Base-by-base conservation (phyloP, 75 land plant genomes). In the Ceratopteris richardii region DNA sequence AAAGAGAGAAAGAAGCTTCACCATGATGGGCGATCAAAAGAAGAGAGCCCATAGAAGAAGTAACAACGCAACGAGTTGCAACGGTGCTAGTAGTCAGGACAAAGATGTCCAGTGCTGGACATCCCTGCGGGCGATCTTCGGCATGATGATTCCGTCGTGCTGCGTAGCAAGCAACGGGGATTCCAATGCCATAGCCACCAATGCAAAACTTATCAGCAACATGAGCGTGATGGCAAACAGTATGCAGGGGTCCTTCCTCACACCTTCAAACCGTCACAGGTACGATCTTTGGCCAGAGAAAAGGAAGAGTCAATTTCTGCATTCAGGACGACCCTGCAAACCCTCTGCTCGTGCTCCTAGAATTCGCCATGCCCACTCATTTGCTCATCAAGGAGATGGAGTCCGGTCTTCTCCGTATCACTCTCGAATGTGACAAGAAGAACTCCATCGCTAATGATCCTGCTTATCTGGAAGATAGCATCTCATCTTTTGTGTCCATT, bases 251-350 rank as follows among this genome's bases (percentile, higher is more conserved):
- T 63, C 29, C 30, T 13, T n/a, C 10, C 22, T 31, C 40, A 11
- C 48, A 27, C 27, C 60, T 51, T 0, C 77, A n/a, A 9, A 54
- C 41, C 55, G 68, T 66, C 29, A 66, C 62, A 28, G 68, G 68
- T 7, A 82, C 85, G 56, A 62, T 82, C 23, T 82, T 70, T 46
- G 81, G 85, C 10, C 66, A 60, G 46, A 66, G 81, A 2, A 60
- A 70, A 0, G 78, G 84, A 20, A 69, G 75, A 26, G 84, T 84
- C 29, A 70, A 65, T 60, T 74, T 84, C 65, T 77, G 81, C 60
- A 31, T 84, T 10, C 88, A 84, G 48, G 84, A 84, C 24, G 76
- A 82, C 51, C 25, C 69, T 27, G 26, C 61, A 41, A 47, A 47
- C 28, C 17, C 64, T 0, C 84, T 76, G 0, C 47, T 82, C 0